These are phyloP conservation scores for Escovopsis weberi DNA, from an alignment of 2,329 filamentous ascomycete genomes.

Conservation along the genomic window DNA sequence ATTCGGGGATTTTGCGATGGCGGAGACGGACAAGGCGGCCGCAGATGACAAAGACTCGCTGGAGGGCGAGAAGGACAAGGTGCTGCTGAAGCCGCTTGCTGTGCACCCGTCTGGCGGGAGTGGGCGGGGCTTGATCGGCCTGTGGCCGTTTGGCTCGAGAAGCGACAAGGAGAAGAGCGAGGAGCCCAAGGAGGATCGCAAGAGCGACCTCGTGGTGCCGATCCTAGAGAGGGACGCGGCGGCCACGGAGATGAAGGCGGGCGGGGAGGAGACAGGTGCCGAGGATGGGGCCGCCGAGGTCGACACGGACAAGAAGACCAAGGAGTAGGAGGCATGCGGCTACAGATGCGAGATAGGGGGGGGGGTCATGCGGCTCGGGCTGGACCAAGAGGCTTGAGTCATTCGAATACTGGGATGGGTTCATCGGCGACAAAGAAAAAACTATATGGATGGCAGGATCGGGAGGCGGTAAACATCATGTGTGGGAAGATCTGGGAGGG, in stretches of 20 bases:
- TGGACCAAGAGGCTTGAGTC: background rate
- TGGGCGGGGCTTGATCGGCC: slow-evolving; percentile 31
- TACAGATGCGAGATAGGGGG: background rate
- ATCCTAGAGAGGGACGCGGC: slow-evolving; percentile 1
- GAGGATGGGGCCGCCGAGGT: slow-evolving; percentile 30
- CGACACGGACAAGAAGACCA: slow-evolving; percentile 16
- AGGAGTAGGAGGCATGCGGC: slow-evolving; percentile 1
- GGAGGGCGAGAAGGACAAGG: slow-evolving; percentile 19
- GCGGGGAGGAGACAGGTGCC: slow-evolving; percentile 38
- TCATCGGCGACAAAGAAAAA: background rate
- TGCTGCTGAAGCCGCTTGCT: slow-evolving; percentile 40
- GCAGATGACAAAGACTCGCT: slow-evolving; percentile 7
- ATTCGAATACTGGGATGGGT: background rate
- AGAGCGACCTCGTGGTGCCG: slow-evolving; percentile 6
- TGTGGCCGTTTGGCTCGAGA: slow-evolving; percentile 43
- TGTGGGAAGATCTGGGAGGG: no score
- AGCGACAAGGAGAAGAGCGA: slow-evolving; percentile 18
- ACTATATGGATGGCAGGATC: background rate
- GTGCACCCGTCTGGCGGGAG: slow-evolving; percentile 34
- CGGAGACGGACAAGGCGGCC: slow-evolving; percentile 30
- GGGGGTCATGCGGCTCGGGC: background rate
- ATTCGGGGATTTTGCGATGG: slow-evolving; percentile 55
- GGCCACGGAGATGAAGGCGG: slow-evolving; percentile 23
- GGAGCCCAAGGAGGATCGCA: slow-evolving; percentile 17
- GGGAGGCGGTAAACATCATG: background rate